Base-by-base conservation (phyloP, 192 early-diverging fungal genomes). In the Physocladia obscura region DNA sequence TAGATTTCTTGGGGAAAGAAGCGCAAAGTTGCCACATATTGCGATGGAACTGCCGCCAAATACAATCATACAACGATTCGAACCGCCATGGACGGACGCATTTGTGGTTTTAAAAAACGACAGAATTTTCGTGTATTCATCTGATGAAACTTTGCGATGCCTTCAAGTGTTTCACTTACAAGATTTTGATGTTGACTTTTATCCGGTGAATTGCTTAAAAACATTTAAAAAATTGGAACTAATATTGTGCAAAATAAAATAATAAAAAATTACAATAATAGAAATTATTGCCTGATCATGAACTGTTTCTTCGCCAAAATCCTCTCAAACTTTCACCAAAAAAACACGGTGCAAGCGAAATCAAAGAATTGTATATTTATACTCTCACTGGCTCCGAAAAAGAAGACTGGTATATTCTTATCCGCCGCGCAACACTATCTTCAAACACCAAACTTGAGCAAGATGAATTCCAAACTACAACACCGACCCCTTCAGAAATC, bases 361-460 rank as follows among this genome's bases (percentile, higher is more conserved):
- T 21, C 59, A 44, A 26, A 11, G 49, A 55, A 17, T 58, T 76
- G 3, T 82, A 69, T 51, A 39, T 81, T n/a, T 84, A 84, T 56
- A 47, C 50, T 21, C 67, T 70, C 8, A 77, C 69, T 6, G 60
- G 49, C 22, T 81, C 77, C 8, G 91, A 94, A 40, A 96, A 96
- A 74, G 94, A 96, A 72, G 91, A 92, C 70, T 94, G 93, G 88
- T 92, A 91, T 59, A 88, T 94, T 77, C 89, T 92, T 8, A 79
- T 96, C 26, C 73, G 87, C 47, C 87, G 89, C 69, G 91, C 88
- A 49, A 81, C 88, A 38, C 11, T 47, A 13, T 62, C 40, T 8
- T 21, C 17, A 3, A 27, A 11, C 21, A 31, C 55, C n/a, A 22
- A 32, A 15, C 34, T 13, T 2, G 1, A 27, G 8, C 15, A 8